Evolutionary conservation across 352 stramenopile genomes (phyloP).

Genomic region (Pythium myriotylum): DNA sequence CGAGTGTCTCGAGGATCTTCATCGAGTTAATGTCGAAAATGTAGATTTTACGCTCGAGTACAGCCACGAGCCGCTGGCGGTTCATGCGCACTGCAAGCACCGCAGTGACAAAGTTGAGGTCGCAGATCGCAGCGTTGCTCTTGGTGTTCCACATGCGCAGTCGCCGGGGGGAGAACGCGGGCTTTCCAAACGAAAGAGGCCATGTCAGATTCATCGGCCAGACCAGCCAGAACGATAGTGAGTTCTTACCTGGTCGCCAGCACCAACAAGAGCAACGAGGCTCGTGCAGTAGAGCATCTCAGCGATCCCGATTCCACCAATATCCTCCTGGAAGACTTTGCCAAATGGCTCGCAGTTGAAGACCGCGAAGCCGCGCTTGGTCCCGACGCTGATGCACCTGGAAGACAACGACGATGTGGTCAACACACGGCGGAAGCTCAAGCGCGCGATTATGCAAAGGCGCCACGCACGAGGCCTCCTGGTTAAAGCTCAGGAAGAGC

Average conservation of each 20-base stretch:
- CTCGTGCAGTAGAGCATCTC: constrained; percentile 95
- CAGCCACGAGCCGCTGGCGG: constrained; percentile 83
- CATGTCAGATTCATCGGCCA: too few species aligned
- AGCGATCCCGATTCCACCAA: constrained; percentile 88
- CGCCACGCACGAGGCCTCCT: constrained; percentile 83
- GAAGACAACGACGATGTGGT: constrained; percentile 7
- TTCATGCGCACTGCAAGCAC: constrained; percentile 92
- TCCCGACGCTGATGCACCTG: constrained; percentile 91
- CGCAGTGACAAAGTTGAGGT: constrained; percentile 91
- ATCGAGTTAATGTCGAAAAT: constrained; percentile 95
- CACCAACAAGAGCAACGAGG: constrained; percentile 90
- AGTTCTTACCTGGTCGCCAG: constrained; percentile 79
- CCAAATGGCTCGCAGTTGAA: constrained; percentile 93
- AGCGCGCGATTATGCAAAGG: background rate
- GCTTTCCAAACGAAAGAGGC: constrained; percentile 34
- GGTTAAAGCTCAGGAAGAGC: constrained; percentile 92
- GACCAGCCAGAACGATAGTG: too few species aligned
- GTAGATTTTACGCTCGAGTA: constrained; percentile 90
- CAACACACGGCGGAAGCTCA: background rate
- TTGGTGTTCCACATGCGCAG: constrained; percentile 93
- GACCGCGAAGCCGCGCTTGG: constrained; percentile 84
- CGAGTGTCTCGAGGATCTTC: constrained; percentile 92
- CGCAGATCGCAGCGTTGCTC: constrained; percentile 87
- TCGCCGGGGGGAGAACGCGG: constrained; percentile 89
- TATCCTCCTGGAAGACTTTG: constrained; percentile 85